phyloP scores from a whole-genome alignment of 108 stramenopile species.

The Skeletonema potamos region DNA sequence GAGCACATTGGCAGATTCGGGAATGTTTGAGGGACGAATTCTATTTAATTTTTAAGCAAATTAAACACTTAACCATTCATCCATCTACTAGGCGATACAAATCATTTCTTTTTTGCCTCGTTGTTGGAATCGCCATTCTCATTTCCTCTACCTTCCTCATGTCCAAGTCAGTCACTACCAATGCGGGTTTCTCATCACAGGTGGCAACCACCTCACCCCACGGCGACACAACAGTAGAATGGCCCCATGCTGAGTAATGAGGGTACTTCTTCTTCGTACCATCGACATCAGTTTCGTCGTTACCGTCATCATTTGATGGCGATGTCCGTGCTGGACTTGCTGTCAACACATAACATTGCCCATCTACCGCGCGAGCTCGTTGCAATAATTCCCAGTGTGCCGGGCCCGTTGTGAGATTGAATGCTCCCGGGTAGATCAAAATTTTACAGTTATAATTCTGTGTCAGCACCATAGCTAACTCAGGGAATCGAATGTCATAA shows the following conservation, averaged over 20 bases:
- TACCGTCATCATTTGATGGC: constrained; percentile 24
- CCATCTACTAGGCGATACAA: constrained; percentile 64
- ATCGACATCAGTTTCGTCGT: constrained; percentile 28
- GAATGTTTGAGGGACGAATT: constrained; percentile 90
- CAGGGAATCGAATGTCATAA: constrained; percentile 99
- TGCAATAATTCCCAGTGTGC: constrained; percentile 99
- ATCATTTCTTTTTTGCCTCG: constrained; percentile 71
- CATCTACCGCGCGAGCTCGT: constrained; percentile 95
- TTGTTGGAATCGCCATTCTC: constrained; percentile 79
- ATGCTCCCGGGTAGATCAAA: constrained; percentile 95
- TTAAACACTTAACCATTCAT: not conserved
- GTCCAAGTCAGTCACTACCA: constrained; percentile 95
- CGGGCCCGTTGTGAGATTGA: constrained; percentile 98
- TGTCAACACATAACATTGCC: constrained; percentile 94
- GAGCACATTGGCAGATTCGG: constrained; percentile 73
- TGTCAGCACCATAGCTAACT: constrained; percentile 91
- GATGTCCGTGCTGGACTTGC: constrained; percentile 93
- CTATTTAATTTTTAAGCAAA: constrained; percentile 85
- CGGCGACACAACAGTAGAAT: constrained; percentile 93
- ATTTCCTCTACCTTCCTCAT: constrained; percentile 76
- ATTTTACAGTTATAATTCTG: constrained; percentile 75
- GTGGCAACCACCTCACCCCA: constrained; percentile 97
- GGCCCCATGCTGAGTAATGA: constrained; percentile 99
- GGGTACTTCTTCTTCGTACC: constrained; percentile 61
- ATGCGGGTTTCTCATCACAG: constrained; percentile 77